A percentile compares a stretch with the other conserved stretches of the same genome.
Evolutionary conservation across 2,329 filamentous ascomycete genomes (phyloP).

Genomic region (Pseudonectria foliicola): DNA sequence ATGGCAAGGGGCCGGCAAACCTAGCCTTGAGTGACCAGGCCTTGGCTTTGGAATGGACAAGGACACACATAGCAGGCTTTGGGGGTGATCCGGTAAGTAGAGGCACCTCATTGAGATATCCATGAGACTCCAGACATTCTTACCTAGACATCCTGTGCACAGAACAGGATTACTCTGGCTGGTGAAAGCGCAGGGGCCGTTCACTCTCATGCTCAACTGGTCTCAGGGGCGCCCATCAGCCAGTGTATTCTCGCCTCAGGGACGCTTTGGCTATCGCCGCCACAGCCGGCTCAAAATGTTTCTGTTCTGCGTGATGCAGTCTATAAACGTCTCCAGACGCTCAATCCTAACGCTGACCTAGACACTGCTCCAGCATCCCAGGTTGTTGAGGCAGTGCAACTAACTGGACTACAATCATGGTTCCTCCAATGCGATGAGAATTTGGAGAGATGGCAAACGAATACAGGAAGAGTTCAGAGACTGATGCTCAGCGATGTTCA

Average conservation of each 20-base stretch:
- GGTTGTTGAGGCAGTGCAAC: constrained; percentile 28
- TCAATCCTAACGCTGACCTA: too few relatives aligned
- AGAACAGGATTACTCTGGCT: constrained; percentile 34
- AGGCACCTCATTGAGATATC: too few relatives aligned
- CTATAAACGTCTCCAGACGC: too few relatives aligned
- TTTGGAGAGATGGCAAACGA: constrained; percentile 30
- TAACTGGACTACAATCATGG: constrained; percentile 32
- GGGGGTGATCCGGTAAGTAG: constrained; percentile 19
- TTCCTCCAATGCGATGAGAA: constrained; percentile 33
- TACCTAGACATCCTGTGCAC: too few relatives aligned
- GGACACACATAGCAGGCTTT: constrained; percentile 18
- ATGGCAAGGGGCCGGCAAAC: constrained; percentile 28
- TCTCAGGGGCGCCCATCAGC: constrained; percentile 24
- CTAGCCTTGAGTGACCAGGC: constrained; percentile 30
- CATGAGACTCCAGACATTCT: too few relatives aligned
- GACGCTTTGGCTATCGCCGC: constrained; percentile 34
- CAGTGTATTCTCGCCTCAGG: constrained; percentile 35
- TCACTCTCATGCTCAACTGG: constrained; percentile 35
- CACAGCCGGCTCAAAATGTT: constrained; percentile 22
- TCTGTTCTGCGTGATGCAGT: too few relatives aligned
- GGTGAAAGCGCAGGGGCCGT: constrained; percentile 41
- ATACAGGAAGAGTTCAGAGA: constrained; percentile 24
- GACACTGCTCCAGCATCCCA: too few relatives aligned
- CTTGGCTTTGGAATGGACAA: constrained; percentile 25
- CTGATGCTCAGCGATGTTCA: constrained; percentile 37